phyloP scores from a whole-genome alignment of 768 basidiomycete genomes.

The Lyophyllum decastes region DNA sequence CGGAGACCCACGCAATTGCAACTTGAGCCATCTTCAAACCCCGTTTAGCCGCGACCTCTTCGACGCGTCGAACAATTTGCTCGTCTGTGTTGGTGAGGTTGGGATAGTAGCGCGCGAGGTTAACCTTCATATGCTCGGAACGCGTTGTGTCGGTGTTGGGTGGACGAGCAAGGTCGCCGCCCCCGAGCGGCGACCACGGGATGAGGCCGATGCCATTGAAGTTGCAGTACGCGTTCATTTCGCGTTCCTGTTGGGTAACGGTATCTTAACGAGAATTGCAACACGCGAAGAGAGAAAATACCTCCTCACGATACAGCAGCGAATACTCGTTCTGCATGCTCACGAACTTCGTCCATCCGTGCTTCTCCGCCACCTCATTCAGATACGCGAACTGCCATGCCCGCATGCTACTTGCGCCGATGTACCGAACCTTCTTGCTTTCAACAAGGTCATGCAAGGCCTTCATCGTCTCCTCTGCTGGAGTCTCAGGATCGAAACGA shows the following conservation, averaged over 20 bases:
- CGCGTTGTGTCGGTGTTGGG: conserved; percentile 23
- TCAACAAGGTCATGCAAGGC: conserved; percentile 46
- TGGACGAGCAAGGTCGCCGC: conserved; percentile 40
- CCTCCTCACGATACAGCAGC: conserved; percentile 54
- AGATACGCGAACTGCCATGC: conserved; percentile 46
- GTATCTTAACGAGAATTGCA: not conserved
- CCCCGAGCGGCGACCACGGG: conserved; percentile 45
- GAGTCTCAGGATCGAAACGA: conserved; percentile 33
- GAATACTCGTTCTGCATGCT: conserved; percentile 57
- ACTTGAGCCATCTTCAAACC: conserved; percentile 45
- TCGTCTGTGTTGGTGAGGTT: conserved; percentile 26
- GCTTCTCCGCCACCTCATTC: conserved; percentile 41
- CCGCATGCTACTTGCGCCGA: conserved; percentile 46
- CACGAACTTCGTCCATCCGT: conserved; percentile 53
- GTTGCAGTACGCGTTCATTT: conserved; percentile 45
- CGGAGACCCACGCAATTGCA: conserved; percentile 41
- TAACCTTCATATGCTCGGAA: conserved; percentile 11
- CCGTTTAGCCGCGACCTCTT: conserved; percentile 41
- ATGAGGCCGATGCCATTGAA: conserved; percentile 53
- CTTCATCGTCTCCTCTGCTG: conserved; percentile 44
- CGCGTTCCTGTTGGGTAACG: conserved; percentile 35
- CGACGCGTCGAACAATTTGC: conserved; percentile 36
- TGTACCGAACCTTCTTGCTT: conserved; percentile 45
- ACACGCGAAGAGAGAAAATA: not conserved
- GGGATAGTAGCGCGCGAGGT: conserved; percentile 6